A percentile compares a stretch with the other conserved stretches of the same genome.
Conservation (phyloP, 2,329 filamentous ascomycete genomes). For the Chalara sp. region DNA sequence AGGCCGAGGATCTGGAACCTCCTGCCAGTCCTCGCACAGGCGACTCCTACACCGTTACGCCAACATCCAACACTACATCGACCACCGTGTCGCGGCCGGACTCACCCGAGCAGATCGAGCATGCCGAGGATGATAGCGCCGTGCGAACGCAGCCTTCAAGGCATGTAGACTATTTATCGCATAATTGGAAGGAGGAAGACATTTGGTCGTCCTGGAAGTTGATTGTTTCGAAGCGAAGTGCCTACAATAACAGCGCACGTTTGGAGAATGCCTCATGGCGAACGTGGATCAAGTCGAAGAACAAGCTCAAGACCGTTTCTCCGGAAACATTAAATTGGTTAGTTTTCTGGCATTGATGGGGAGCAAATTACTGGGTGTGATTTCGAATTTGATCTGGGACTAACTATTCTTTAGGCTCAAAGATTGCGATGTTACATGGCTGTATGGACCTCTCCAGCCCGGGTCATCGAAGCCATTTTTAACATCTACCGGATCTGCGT, state of each 20-base stretch:
- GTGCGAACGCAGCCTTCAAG: conserved; percentile 56
- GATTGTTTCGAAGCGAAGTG: conserved; percentile 70
- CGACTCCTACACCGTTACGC: conserved; percentile 48
- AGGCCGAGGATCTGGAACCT: conserved; percentile 41
- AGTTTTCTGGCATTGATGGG: conserved; percentile 27
- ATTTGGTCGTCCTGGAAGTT: conserved; percentile 98
- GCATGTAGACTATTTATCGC: conserved; percentile 90
- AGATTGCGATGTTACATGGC: conserved; percentile 32
- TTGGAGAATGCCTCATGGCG: conserved; percentile 96
- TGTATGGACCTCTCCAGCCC: conserved; percentile 80
- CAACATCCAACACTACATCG: conserved; percentile 53
- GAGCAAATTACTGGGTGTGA: background rate
- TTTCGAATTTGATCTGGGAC: conserved; percentile 34
- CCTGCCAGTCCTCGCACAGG: conserved; percentile 41
- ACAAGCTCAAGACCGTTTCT: conserved; percentile 78
- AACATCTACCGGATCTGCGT: conserved; percentile 30
- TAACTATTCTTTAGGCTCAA: conserved; percentile 24
- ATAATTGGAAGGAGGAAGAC: conserved; percentile 94
- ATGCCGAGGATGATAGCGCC: conserved; percentile 46
- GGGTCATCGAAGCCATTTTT: conserved; percentile 45
- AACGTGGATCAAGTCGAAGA: conserved; percentile 91
- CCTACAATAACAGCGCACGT: conserved; percentile 74
- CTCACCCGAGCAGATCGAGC: conserved; percentile 12
- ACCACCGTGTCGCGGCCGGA: conserved; percentile 39
- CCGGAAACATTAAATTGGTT: conserved; percentile 93